A percentile compares a stretch with the other conserved stretches of the same genome.
Conservation (phyloP, 768 basidiomycete genomes). For the Chalciporus piperatus region DNA sequence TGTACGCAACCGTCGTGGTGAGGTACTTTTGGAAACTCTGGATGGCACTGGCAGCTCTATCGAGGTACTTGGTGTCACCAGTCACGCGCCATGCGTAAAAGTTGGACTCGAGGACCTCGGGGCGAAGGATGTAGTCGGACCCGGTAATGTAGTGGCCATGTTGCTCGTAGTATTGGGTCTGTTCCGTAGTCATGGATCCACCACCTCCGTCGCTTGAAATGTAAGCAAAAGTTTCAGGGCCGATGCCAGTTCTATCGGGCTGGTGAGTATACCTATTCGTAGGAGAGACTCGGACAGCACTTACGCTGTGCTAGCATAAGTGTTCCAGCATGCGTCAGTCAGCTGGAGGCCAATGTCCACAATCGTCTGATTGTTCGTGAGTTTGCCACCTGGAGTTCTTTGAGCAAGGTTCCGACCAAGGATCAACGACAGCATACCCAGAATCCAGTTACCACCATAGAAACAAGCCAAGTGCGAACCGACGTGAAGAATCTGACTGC, state of each 20-base stretch:
- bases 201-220: slow-evolving; percentile 60
- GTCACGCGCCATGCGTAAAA: slow-evolving; percentile 78
- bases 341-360: slow-evolving; percentile 58
- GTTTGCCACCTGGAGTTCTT: slow-evolving; percentile 48
- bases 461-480: slow-evolving; percentile 77
- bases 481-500: slow-evolving; percentile 49
- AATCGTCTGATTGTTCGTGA: slow-evolving; percentile 70
- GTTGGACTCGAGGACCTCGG: slow-evolving; percentile 78
- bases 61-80: slow-evolving; percentile 64
- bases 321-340: slow-evolving; percentile 78
- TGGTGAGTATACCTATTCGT: background rate
- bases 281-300: slow-evolving; percentile 10
- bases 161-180: slow-evolving; percentile 53
- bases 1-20: slow-evolving; percentile 44
- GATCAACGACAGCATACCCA: slow-evolving; percentile 38
- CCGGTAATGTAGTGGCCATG: slow-evolving; percentile 65
- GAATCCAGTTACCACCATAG: slow-evolving; percentile 73
- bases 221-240: slow-evolving; percentile 68
- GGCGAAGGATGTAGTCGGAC: slow-evolving; percentile 59
- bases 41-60: slow-evolving; percentile 59
- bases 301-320: slow-evolving; percentile 68
- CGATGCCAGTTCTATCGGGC: slow-evolving; percentile 62
- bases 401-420: too few species aligned
- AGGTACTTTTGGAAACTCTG: slow-evolving; percentile 58
- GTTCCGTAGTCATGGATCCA: slow-evolving; percentile 26